Evolutionary conservation across 2,329 filamentous ascomycete species (phyloP).

Genomic region (Akanthomyces muscarius): DNA sequence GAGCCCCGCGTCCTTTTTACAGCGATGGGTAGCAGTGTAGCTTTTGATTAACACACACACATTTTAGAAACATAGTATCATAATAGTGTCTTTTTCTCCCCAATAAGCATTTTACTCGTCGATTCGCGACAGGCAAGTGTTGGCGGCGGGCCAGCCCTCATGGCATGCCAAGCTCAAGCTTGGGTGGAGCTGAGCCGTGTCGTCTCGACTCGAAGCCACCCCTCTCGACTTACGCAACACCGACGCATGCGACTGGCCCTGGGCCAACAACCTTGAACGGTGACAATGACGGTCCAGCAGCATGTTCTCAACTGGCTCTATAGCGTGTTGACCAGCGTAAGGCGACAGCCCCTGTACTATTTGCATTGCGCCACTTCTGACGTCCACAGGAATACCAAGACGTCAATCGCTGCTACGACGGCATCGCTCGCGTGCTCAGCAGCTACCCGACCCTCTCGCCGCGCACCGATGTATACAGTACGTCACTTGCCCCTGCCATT

Average conservation of each 20-base stretch:
- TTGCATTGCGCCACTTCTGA: constrained; percentile 12
- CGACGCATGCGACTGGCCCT: constrained; percentile 1
- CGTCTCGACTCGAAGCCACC: background rate
- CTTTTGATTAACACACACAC: too few relatives aligned
- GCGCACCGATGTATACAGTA: constrained; percentile 94
- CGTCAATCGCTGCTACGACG: constrained; percentile 87
- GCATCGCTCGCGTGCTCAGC: constrained; percentile 77
- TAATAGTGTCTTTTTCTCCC: too few relatives aligned
- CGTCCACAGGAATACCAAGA: constrained; percentile 78
- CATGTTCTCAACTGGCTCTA: constrained; percentile 94
- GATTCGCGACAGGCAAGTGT: background rate
- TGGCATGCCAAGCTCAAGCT: constrained; percentile 4
- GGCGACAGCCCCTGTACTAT: constrained; percentile 20
- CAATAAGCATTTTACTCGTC: too few relatives aligned
- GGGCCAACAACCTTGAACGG: background rate
- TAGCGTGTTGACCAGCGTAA: constrained; percentile 76
- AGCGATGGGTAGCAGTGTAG: too few relatives aligned
- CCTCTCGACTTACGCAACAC: constrained; percentile 6
- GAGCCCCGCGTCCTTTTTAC: too few relatives aligned
- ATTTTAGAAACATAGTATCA: too few relatives aligned
- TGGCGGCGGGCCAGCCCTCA: background rate
- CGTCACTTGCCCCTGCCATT: constrained; percentile 26
- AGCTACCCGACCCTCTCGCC: constrained; percentile 77
- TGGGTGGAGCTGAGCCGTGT: background rate
- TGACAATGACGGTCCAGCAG: constrained; percentile 70